Base-by-base conservation (phyloP, 2,329 filamentous ascomycete genomes). In the Epichloe sp. region DNA sequence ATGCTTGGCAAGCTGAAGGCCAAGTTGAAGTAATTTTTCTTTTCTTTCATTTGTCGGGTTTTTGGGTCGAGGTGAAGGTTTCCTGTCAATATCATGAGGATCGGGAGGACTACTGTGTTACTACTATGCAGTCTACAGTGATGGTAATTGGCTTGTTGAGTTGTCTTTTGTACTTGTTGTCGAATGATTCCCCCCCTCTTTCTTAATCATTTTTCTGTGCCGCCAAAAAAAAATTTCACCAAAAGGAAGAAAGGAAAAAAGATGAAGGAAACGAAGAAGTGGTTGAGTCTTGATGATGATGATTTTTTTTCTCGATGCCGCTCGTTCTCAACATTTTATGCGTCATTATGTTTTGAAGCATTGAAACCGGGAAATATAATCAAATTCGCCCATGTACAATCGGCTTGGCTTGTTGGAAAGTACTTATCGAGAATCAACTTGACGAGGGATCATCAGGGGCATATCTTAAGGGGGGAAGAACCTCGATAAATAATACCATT, bases 1-100 rank as follows among this genome's bases (percentile, higher is more conserved):
- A 76, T 85, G 59, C 78, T 86, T 62, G 71, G 67, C 66, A 79
- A 77, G 69, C 60, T 79, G 60, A 75, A 75, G 67, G 62, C 68
- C 58, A 79, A 69, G 66, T 57, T 70, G 52, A 62, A 64, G 45
- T 62, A 65, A 37, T 36, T n/a, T 17, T 4, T 15, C 26, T 21
- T 1, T 44, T 46, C 36, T 8, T 8, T 31, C n/a, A 15, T 17
- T 49, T 21, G 38, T 44, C 19, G 14, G 15, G 40, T n/a, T 48
- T 47, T 36, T 38, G 11, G 58, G 61, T 62, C 49, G 62, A 55
- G 51, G 41, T 21, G 35, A 47, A 47, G 19, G 14, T 37, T 21
- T 31, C 26, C 26, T 3, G 8, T 21, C 36, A 49, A 44, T 47
- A 5, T 48, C 47, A 47, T 52, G 50, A 55, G 36, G 48, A 40